phyloP scores from a whole-genome alignment of 2,329 filamentous ascomycete genomes.

The Aspergillus quadrilineatus region DNA sequence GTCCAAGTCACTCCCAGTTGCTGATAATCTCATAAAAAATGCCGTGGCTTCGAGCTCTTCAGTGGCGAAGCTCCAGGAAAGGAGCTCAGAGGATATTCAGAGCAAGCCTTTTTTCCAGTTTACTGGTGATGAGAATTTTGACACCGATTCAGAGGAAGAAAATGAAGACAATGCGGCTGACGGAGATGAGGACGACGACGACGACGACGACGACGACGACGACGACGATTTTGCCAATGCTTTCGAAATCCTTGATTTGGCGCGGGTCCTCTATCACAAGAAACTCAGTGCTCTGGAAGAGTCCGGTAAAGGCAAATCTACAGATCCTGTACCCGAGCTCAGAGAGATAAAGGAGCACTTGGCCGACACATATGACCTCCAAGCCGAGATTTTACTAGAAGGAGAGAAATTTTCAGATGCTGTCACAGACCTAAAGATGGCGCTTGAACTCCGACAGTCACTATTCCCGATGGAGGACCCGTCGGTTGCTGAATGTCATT shows the following conservation, averaged over 20 bases:
- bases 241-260: constrained; percentile 63
- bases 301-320: constrained; percentile 51
- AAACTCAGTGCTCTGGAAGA: constrained; percentile 54
- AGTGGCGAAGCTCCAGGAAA: constrained; percentile 18
- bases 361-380: constrained; percentile 88
- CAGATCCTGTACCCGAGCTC: constrained; percentile 39
- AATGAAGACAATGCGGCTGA: constrained; percentile 37
- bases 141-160: constrained; percentile 62
- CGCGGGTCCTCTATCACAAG: constrained; percentile 58
- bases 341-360: constrained; percentile 77
- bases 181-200: constrained; percentile 49
- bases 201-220: constrained; percentile 59
- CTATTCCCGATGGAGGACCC: constrained; percentile 79
- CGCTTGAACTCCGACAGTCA: constrained; percentile 74
- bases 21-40: constrained; percentile 26
- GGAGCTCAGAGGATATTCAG: constrained; percentile 21
- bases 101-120: constrained; percentile 80
- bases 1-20: constrained; percentile 18
- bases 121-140: constrained; percentile 90
- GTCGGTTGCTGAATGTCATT: constrained; percentile 90
- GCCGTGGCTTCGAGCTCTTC: constrained; percentile 25
- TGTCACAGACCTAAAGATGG: constrained; percentile 76
- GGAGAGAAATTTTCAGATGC: constrained; percentile 89
- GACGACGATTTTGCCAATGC: constrained; percentile 65
- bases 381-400: constrained; percentile 95